Percentiles rank a stretch among this genome's conserved stretches.
These are phyloP conservation scores for Rauvolfia tetraphylla DNA, from an alignment of 257 asterid genomes.

Conservation along the genomic window DNA sequence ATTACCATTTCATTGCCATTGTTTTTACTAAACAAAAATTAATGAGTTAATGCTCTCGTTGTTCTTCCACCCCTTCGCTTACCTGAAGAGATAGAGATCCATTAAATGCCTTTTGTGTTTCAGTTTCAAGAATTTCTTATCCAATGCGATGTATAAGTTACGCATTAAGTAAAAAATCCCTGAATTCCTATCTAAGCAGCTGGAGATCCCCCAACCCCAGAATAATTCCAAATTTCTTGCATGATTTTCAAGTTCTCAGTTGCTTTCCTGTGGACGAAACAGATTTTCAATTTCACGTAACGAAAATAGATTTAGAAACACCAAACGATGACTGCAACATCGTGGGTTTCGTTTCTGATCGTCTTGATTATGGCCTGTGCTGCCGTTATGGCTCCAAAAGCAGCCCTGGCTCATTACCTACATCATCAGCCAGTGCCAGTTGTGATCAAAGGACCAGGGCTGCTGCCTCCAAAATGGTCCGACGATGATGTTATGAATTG, in stretches of 20 bases:
- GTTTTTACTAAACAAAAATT: too few species aligned
- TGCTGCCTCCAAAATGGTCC: background rate
- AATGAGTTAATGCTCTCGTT: background rate
- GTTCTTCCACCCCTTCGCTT: background rate
- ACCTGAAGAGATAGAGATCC: background rate
- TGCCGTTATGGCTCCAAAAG: background rate
- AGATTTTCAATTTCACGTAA: background rate
- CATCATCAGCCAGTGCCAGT: background rate
- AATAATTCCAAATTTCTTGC: too few species aligned
- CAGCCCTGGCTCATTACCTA: background rate
- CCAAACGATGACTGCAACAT: background rate
- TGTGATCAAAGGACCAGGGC: conserved; percentile 7
- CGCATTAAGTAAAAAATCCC: background rate
- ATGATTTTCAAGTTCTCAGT: too few species aligned
- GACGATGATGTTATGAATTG: background rate
- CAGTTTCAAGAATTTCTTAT: background rate
- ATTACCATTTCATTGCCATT: too few species aligned
- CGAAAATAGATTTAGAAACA: background rate
- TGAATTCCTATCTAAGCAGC: too few species aligned
- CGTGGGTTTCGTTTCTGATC: background rate
- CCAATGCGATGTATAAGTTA: background rate
- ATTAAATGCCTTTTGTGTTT: background rate
- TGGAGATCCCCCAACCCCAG: too few species aligned
- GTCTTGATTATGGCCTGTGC: background rate
- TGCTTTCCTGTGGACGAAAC: too few species aligned